Evolutionary conservation across 306 rosid species (phyloP), one percentile per base, ranked within the genome.

Genomic region (Fragaria nilgerrensis): DNA sequence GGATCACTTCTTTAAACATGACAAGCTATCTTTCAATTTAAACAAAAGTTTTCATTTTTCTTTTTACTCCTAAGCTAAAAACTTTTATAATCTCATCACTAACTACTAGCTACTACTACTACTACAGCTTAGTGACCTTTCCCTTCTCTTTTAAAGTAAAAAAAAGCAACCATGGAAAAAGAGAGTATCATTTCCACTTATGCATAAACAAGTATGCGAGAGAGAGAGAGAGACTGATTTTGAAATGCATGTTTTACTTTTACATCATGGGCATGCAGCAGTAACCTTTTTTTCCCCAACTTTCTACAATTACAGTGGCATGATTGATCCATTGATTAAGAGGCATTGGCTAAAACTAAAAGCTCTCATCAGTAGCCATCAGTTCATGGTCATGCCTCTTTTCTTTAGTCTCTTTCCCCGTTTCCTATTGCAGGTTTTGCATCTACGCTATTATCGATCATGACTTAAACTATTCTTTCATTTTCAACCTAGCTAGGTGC

Each of bases 271-370:
- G 86, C 81, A 78, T 15, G 68, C n/a, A 56, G 73, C 48, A 44
- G 13, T 77, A 82, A 83, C 83, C 85, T n/a, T 63, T 65, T 34
- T 36, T 9, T 64, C 75, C 76, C 77, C 36, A 65, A 75, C 77
- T 88, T 86, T 87, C 80, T 85, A 82, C 84, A 83, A 84, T 85
- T 85, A 86, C 94, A 79, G 76, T 84, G 79, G 75, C 83, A 89
- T 94, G 87, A 91, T 94, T 90, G 89, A 88, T 74, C 45, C 86
- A 84, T 83, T 84, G 88, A 90, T 91, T 86, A 88, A 72, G 69
- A 77, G 71, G 85, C 85, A 14, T 84, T 78, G 84, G 79, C 85
- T 73, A 77, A 89, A 87, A 87, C 86, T 73, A 77, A 88, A 87
- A 87, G 56, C 77, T 70, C 59, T 47, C 79, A 66, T 5, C n/a